phyloP scores from a whole-genome alignment of 2,329 filamentous ascomycete genomes.

The Rosellinia necatrix region DNA sequence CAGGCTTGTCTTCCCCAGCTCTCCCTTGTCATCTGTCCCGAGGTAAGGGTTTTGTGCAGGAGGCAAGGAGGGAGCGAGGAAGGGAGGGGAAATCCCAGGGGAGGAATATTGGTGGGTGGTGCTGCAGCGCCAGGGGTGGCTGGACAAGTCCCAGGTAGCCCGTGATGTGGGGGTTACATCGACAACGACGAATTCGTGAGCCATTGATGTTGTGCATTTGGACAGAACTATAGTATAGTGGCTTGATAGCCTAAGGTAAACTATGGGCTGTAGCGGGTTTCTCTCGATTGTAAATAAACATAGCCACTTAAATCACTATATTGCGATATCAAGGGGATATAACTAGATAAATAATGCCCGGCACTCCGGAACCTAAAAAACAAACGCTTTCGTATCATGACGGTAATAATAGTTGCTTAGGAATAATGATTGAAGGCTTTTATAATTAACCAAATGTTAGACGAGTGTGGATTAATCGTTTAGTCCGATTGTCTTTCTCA shows the following conservation, averaged over 20 bases:
- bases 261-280: too few species aligned
- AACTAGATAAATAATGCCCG: too few species aligned
- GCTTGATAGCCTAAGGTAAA: too few species aligned
- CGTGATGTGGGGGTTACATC: constrained; percentile 25
- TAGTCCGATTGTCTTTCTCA: too few species aligned
- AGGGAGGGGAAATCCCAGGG: constrained; percentile 17
- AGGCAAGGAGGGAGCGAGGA: constrained; percentile 4
- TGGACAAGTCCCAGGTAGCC: constrained; percentile 2
- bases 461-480: too few species aligned
- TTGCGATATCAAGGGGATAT: too few species aligned
- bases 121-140: constrained; percentile 19
- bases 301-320: not conserved
- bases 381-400: too few species aligned
- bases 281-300: too few species aligned
- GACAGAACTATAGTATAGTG: not conserved
- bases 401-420: too few species aligned
- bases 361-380: too few species aligned
- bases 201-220: constrained; percentile 1
- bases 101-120: constrained; percentile 21
- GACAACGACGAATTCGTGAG: not conserved
- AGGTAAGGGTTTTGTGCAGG: constrained; percentile 17
- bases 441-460: too few species aligned
- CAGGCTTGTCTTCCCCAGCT: constrained; percentile 5
- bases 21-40: constrained; percentile 23
- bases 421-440: too few species aligned